Conservation (phyloP, 768 basidiomycete genomes). For the Lactarius sanguifluus region DNA sequence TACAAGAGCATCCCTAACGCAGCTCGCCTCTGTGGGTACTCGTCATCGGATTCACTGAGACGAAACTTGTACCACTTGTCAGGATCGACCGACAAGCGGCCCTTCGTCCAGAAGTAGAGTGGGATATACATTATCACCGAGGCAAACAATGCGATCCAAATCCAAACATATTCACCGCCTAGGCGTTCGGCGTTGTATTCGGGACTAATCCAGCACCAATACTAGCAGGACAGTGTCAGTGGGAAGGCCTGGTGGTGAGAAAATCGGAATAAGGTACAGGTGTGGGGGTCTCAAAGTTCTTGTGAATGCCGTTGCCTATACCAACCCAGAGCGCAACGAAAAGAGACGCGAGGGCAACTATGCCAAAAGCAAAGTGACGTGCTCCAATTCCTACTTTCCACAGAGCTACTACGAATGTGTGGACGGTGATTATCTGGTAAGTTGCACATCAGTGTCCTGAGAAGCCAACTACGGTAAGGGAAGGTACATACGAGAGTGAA, state of each 20-base stretch:
- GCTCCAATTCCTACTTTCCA: slow-evolving; percentile 38
- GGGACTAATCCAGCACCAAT: slow-evolving; percentile 48
- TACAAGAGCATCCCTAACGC: slow-evolving; percentile 35
- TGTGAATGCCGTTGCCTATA: slow-evolving; percentile 32
- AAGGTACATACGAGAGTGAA: slow-evolving; percentile 40
- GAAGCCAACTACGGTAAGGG: not conserved
- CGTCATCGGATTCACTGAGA: slow-evolving; percentile 18
- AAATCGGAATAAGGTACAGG: slow-evolving; percentile 33
- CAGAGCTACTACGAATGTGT: slow-evolving; percentile 42
- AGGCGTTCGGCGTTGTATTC: slow-evolving; percentile 37
- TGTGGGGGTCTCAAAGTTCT: slow-evolving; percentile 38
- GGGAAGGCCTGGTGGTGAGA: not conserved
- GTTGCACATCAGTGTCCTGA: slow-evolving; percentile 32
- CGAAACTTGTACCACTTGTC: slow-evolving; percentile 40
- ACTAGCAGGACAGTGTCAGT: slow-evolving; percentile 26
- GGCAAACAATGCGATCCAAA: slow-evolving; percentile 43
- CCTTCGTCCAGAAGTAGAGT: slow-evolving; percentile 41
- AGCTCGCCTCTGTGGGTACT: slow-evolving; percentile 10
- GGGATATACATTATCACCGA: slow-evolving; percentile 40
- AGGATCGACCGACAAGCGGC: slow-evolving; percentile 38
- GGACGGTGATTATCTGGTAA: slow-evolving; percentile 35
- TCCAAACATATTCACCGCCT: slow-evolving; percentile 47
- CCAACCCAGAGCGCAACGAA: slow-evolving; percentile 39
- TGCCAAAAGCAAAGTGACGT: slow-evolving; percentile 32
- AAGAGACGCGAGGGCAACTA: slow-evolving; percentile 12